These are phyloP conservation scores for Macrocystidia cucumis DNA, from an alignment of 1,284 basidiomycete genomes.

Conservation along the genomic window DNA sequence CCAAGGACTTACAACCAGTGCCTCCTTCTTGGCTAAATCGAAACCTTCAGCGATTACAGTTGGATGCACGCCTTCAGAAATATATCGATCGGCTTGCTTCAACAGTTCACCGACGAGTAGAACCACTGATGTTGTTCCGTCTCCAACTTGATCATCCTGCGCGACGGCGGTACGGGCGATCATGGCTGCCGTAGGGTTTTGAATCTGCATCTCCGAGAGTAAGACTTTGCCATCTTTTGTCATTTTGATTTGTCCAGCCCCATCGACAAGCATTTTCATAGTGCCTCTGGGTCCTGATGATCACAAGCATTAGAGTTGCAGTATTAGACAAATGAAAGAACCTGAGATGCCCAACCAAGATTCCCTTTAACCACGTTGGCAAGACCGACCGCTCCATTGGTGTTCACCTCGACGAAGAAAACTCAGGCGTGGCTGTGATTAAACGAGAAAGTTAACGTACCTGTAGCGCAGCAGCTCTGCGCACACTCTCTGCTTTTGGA, in stretches of 20 bases:
- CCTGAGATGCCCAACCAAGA: constrained; percentile 54
- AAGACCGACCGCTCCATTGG: constrained; percentile 93
- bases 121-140: constrained; percentile 97
- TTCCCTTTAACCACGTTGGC: constrained; percentile 97
- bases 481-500: constrained; percentile 92
- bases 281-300: constrained; percentile 84
- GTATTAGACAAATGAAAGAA: too few species aligned
- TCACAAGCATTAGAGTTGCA: constrained; percentile 9
- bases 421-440: constrained; percentile 7
- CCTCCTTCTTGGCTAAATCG: constrained; percentile 96
- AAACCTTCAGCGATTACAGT: constrained; percentile 94
- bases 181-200: constrained; percentile 99
- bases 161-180: constrained; percentile 97
- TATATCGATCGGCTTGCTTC: constrained; percentile 97
- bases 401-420: constrained; percentile 65
- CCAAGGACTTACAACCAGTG: constrained; percentile 75
- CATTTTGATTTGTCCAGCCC: constrained; percentile 99
- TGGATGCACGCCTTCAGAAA: constrained; percentile 97
- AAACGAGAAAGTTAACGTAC: constrained; percentile 32
- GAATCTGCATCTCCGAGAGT: constrained; percentile 99
- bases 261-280: constrained; percentile 99
- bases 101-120: constrained; percentile 95
- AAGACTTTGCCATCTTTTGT: constrained; percentile 99
- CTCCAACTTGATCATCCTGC: constrained; percentile 98
- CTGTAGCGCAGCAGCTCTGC: constrained; percentile 89